Base-by-base conservation (phyloP, 805 yeast species). In the Sugiyamaella lignohabitans region DNA sequence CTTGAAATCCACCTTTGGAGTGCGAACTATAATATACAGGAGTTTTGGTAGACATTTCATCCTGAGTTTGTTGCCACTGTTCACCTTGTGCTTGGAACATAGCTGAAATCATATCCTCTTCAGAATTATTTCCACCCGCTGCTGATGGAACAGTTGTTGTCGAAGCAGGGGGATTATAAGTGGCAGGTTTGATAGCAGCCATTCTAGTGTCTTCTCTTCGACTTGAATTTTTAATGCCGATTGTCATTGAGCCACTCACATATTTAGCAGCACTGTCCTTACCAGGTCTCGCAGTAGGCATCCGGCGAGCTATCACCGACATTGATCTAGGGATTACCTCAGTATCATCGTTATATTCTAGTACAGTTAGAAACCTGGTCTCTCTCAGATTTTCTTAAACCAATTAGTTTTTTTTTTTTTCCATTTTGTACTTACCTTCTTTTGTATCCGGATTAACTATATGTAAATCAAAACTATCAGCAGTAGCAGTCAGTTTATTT, bases 21-120 rank as follows among this genome's bases (percentile, higher is more conserved):
- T 49, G 43, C 10, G 56, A 50, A 10, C 49, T 43, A 50, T 71
- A 72, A 60, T 78, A 81, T 2, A 89, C 79, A 14, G 94, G 82
- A 23, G 88, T 81, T 17, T 91, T 95, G 2, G 79, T 76, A 2
- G 96, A 84, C 82, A 93, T 82, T 47, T 79, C 84, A 53, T 87
- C 91, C 64, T 93, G 98, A 1, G 96, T 87, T 57, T 84, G 87
- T 46, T 84, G 84, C 99, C 99, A 93, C 52, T 86, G 95, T 55
- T 84, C 88, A 49, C 85, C 86, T 65, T 94, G 98, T 45, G 84
- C 88, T 32, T 84, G 88, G 65, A 93, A 87, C 96, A 93, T 88
- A 57, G 81, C 78, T 48, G 82, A 80, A 60, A 93, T 87, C 67
- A 84, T 76, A 54, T 89, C 98, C 52, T 87, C 96, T 66, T 93